A percentile compares a stretch with the other conserved stretches of the same genome.
Conservation (phyloP, 1,139 yeast species). For the Hemisphaericaspora xylofermentans region DNA sequence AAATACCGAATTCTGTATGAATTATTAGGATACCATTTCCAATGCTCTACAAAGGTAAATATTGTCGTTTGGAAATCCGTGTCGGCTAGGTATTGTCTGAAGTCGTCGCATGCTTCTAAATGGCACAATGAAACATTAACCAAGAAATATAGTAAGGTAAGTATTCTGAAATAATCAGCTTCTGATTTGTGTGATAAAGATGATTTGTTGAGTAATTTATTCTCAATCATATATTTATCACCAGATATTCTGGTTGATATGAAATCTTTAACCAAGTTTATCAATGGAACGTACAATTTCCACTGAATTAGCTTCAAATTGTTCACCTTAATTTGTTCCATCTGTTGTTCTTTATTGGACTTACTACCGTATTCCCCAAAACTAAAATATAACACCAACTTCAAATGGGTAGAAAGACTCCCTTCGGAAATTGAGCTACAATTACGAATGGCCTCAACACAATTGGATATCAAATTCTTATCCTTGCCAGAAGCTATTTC, state of each 20-base stretch:
- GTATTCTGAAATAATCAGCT: conserved; percentile 29
- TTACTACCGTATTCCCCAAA: conserved; percentile 43
- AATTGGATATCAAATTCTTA: background rate
- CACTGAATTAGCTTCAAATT: conserved; percentile 10
- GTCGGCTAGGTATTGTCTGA: conserved; percentile 22
- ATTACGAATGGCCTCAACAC: background rate
- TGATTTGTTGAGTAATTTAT: background rate
- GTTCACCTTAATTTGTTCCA: conserved; percentile 26
- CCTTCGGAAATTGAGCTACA: background rate
- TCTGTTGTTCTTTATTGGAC: conserved; percentile 33
- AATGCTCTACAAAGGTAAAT: conserved; percentile 55
- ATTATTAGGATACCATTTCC: conserved; percentile 57
- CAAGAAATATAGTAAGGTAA: conserved; percentile 57
- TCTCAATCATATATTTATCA: conserved; percentile 9
- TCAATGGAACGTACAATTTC: conserved; percentile 14
- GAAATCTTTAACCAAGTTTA: conserved; percentile 15
- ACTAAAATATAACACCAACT: conserved; percentile 32
- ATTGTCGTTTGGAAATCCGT: conserved; percentile 44
- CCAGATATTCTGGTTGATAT: conserved; percentile 16
- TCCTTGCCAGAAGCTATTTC: conserved; percentile 1
- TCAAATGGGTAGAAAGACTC: conserved; percentile 6
- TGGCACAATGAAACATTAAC: conserved; percentile 28
- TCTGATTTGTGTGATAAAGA: conserved; percentile 11
- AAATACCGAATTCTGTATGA: conserved; percentile 48
- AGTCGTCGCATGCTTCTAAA: conserved; percentile 16